Evolutionary conservation across 1,284 basidiomycete species (phyloP), one percentile per base, ranked within the genome.

Genomic region (Microbotryum saponariae): DNA sequence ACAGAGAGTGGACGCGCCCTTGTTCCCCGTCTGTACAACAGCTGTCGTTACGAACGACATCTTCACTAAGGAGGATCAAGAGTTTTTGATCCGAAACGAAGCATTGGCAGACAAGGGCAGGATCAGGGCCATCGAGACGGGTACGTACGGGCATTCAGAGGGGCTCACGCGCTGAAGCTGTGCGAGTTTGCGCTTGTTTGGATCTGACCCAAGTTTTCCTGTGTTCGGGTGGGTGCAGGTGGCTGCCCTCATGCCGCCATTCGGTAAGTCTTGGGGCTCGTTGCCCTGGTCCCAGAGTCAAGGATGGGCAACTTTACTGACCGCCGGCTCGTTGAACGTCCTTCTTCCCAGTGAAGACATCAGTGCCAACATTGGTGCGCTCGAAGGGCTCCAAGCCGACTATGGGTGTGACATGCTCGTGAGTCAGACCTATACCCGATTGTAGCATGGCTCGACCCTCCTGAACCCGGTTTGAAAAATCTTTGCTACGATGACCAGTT

Each of bases 31-130:
- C n/a, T 12, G 9, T 31, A 45, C 18, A 8, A 42, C 70, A 94
- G 91, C 88, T 37, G 90, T 90, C 3, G 89, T 93, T 20, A 96
- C 92, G 10, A 97, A 97, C 76, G 92, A 97, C 76, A 97, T 97
- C 73, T 96, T 97, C 77, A 98, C 94, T 4, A 66, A 72, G 8
- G 94, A 98, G 76, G 94, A 98, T 74, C 92, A 96, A 75, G 93
- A 98, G 74, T 98, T 98, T 76, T 79, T 98, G 45, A 94, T 97
- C 73, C 85, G 84, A 69, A 91, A 97, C 77, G 82, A 87, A 59
- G 94, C 94, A 0, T 82, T 98, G 4, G 85, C 88, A 0, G 77
- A 85, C 50, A 59, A 70, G 3, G 84, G 84, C 45, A 86, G 94
- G 48, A 97, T 98, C 71, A 83, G 91, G 25, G 92, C 96, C 0